These are phyloP conservation scores for Lepidium campestre DNA, from an alignment of 441 rosid species.

Conservation along the genomic window DNA sequence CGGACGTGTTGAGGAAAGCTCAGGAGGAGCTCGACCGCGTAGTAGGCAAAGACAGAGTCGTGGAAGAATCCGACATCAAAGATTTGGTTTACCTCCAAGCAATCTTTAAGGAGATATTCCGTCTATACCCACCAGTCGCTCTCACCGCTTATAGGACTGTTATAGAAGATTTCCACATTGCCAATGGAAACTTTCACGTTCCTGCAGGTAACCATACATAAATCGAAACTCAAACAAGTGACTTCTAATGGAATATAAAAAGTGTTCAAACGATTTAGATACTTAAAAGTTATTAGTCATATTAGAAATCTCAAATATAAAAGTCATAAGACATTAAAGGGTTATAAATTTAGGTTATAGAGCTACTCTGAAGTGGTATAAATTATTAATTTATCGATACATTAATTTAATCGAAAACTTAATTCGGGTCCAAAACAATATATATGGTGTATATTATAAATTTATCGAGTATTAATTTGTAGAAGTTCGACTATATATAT, in stretches of 20 bases:
- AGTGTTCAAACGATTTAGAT: not conserved
- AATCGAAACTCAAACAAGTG: not conserved
- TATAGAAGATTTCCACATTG: conserved; percentile 28
- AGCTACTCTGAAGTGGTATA: too few species aligned
- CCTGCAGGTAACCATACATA: conserved; percentile 6
- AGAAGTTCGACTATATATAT: too few species aligned
- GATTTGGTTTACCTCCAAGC: conserved; percentile 27
- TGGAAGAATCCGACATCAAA: conserved; percentile 27
- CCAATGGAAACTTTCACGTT: conserved; percentile 26
- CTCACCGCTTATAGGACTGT: conserved; percentile 15
- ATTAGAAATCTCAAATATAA: not conserved
- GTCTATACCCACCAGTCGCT: conserved; percentile 22
- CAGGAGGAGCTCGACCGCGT: conserved; percentile 22
- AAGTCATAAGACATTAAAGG: too few species aligned
- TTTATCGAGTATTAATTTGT: too few species aligned
- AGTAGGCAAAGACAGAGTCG: conserved; percentile 15
- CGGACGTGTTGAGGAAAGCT: conserved; percentile 13
- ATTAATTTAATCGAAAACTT: too few species aligned
- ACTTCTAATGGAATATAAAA: not conserved
- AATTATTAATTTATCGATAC: too few species aligned
- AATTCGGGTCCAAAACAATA: too few species aligned
- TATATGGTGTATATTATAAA: too few species aligned
- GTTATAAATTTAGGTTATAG: too few species aligned
- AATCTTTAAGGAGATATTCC: conserved; percentile 26
- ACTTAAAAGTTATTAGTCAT: not conserved